Base-by-base conservation (phyloP, 2,329 filamentous ascomycete genomes). In the Paramyrothecium roridum region DNA sequence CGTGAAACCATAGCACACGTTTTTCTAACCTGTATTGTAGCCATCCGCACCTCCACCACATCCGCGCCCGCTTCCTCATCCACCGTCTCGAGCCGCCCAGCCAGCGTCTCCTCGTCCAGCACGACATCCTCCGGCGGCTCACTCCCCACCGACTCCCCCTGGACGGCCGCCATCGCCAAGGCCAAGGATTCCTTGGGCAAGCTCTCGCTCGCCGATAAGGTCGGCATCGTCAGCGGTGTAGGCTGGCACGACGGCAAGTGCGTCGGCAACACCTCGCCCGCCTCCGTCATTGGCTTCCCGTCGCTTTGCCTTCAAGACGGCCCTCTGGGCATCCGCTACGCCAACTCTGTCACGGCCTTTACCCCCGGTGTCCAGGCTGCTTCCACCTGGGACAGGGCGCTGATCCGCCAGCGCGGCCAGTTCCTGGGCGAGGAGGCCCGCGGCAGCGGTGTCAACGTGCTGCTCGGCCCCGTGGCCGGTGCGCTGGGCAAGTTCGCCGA, bases 341-440 rank as follows among this genome's bases (percentile, higher is more conserved):
- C 49, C 17, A 72, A 74, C 55, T 72, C 71, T 50, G 73, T 72
- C 53, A 74, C 69, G 56, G 71, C 70, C 8, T 76, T 69, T 56
- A 70, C 72, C 3, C 70, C 70, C 16, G 88, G 87, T 56, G 76
- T 89, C 51, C 88, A 88, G 58, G 81, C 88, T 33, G 72, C 70
- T 1, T 53, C 57, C 2, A 62, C 73, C 52, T 96, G 90, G 89
- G 89, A 93, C 70, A 86, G 85, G 56, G 75, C 81, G 10, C 79
- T 93, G 47, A 84, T 89, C 56, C 85, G 84, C 64, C 75, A 80
- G 52, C 83, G 90, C 51, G 91, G 86, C 33, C 74, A 81, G 52
- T 87, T 86, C 50, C 91, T 96, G 87, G 91, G 87, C 3, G 76
- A 79, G 55, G 91, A 96, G 70, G 89, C 90, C 67, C 82, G 80